These are phyloP conservation scores for Cucumis hystrix DNA, from an alignment of 306 rosid genomes.

Conservation along the genomic window DNA sequence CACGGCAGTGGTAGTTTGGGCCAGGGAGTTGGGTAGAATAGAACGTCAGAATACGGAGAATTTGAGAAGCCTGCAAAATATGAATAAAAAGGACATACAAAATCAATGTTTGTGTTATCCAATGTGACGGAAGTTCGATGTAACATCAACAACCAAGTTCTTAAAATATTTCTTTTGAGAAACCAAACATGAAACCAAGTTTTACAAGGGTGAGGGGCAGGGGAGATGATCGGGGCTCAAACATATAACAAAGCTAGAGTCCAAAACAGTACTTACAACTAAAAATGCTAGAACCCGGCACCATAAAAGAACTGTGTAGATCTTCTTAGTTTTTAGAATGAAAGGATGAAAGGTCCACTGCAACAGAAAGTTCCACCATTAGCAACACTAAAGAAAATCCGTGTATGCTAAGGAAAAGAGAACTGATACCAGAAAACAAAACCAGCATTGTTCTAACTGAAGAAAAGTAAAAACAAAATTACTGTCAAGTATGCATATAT, in stretches of 20 bases:
- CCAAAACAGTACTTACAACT: constrained; percentile 23
- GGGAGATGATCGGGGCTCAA: not conserved
- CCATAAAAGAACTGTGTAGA: constrained; percentile 43
- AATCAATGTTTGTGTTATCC: not conserved
- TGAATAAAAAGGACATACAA: not conserved
- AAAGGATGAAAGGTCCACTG: constrained; percentile 53
- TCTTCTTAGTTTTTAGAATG: constrained; percentile 30
- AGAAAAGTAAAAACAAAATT: not conserved
- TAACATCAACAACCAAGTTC: not conserved
- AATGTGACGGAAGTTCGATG: not conserved
- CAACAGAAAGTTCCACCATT: constrained; percentile 11
- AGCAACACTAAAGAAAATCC: not conserved
- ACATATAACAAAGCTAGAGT: not conserved
- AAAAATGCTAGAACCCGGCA: constrained; percentile 42
- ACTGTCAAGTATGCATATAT: not conserved
- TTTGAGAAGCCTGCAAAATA: constrained; percentile 48
- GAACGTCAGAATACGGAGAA: constrained; percentile 64
- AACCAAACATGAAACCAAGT: not conserved
- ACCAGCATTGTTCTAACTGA: not conserved
- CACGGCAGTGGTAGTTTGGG: constrained; percentile 78
- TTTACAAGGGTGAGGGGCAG: not conserved
- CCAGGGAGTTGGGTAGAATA: constrained; percentile 92
- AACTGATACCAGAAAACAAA: not conserved
- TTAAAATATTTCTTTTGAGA: not conserved
- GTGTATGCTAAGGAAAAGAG: not conserved